A percentile compares a stretch with the other conserved stretches of the same genome.
phyloP scores from a whole-genome alignment of 345 rosid genomes.

The Murraya koenigii region DNA sequence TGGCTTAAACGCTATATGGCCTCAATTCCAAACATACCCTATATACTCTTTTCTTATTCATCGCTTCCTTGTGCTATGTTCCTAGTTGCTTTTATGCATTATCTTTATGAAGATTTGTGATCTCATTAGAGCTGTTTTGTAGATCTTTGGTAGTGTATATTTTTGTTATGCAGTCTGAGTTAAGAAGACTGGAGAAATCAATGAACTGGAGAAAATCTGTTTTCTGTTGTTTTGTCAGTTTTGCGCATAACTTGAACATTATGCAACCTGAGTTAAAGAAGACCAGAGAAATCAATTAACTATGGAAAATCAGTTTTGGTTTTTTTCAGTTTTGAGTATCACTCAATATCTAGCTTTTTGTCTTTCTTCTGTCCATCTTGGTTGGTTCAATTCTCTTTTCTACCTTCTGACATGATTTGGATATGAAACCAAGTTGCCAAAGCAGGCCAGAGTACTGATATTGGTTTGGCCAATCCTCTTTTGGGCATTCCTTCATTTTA shows the following conservation, averaged over 20 bases:
- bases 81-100: background rate
- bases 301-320: background rate
- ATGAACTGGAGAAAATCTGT: background rate
- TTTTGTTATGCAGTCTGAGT: background rate
- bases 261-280: background rate
- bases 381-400: background rate
- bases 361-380: background rate
- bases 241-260: background rate
- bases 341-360: background rate
- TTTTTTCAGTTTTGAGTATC: background rate
- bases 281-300: background rate
- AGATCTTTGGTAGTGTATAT: background rate
- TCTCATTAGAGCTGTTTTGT: background rate
- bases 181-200: background rate
- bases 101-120: background rate
- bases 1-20: too few species aligned
- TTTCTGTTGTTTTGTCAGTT: background rate
- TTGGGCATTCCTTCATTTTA: background rate
- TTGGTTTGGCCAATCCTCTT: background rate
- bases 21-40: background rate
- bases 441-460: background rate
- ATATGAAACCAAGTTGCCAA: background rate
- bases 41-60: background rate
- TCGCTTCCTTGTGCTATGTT: background rate
- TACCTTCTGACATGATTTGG: background rate